Evolutionary conservation across 352 stramenopile species (phyloP).

Genomic region (Pythium brachiatum): DNA sequence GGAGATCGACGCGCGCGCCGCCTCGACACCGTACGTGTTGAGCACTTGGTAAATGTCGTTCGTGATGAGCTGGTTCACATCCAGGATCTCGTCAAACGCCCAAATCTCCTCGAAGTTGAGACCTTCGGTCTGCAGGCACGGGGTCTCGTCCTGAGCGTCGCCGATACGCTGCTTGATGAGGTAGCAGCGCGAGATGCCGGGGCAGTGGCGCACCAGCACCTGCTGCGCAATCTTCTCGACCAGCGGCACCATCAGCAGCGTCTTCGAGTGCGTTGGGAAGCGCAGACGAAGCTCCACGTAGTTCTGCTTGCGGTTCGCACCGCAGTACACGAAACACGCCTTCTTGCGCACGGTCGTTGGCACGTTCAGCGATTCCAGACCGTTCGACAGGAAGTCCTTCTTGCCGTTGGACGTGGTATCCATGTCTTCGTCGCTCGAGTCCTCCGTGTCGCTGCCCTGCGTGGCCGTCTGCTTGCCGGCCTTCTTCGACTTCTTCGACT

Average conservation of each 20-base stretch:
- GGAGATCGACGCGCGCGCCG: constrained; percentile 95
- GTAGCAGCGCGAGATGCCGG: constrained; percentile 87
- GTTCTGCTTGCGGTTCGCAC: constrained; percentile 75
- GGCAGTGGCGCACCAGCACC: constrained; percentile 85
- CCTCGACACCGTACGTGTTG: constrained; percentile 98
- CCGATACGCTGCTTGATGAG: constrained; percentile 87
- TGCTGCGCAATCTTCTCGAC: constrained; percentile 85
- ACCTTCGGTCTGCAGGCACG: constrained; percentile 93
- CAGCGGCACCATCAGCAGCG: constrained; percentile 86
- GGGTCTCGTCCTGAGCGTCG: constrained; percentile 74
- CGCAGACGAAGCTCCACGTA: constrained; percentile 83
- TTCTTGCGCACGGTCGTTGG: constrained; percentile 81
- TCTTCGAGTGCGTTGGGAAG: constrained; percentile 88
- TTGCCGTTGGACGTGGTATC: constrained; percentile 25
- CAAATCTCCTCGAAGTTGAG: constrained; percentile 99
- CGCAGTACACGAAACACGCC: constrained; percentile 83
- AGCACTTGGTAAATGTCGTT: constrained; percentile 99
- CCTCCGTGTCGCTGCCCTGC: constrained; percentile 34
- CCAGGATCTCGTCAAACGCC: constrained; percentile 88
- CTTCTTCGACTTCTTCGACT: constrained; percentile 35
- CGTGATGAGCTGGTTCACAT: constrained; percentile 94
- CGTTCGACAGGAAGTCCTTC: constrained; percentile 41
- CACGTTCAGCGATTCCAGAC: constrained; percentile 75
- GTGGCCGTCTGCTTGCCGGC: constrained; percentile 11
- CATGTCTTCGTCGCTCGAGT: constrained; percentile 40